Percentiles rank a stretch among this genome's conserved stretches.
These are phyloP conservation scores for Ilyonectria mors-panacis DNA, from an alignment of 2,329 filamentous ascomycete genomes.

Conservation along the genomic window DNA sequence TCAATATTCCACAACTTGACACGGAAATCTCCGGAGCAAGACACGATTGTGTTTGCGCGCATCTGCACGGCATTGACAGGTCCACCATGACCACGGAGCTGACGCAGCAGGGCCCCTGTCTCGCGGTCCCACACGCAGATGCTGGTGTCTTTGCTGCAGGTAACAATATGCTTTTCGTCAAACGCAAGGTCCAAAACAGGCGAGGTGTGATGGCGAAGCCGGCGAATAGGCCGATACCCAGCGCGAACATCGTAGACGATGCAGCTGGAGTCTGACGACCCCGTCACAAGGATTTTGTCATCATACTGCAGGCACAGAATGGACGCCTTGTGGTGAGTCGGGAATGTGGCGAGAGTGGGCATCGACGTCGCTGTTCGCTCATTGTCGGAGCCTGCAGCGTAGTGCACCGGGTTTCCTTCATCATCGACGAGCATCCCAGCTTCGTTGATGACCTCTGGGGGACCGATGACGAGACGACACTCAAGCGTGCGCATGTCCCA, in stretches of 20 bases:
- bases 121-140: conserved; percentile 95
- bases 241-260: conserved; percentile 90
- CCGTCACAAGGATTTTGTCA: conserved; percentile 91
- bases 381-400: conserved; percentile 68
- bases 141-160: conserved; percentile 94
- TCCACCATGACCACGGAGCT: conserved; percentile 87
- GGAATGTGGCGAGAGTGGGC: conserved; percentile 71
- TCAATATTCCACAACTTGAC: conserved; percentile 97
- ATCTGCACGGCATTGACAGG: conserved; percentile 98
- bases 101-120: conserved; percentile 82
- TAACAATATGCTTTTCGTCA: conserved; percentile 92
- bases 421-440: conserved; percentile 66
- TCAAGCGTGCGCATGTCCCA: conserved; percentile 94
- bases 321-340: conserved; percentile 86
- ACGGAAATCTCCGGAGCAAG: conserved; percentile 92
- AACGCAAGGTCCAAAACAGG: conserved; percentile 96
- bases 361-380: conserved; percentile 61
- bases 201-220: conserved; percentile 83
- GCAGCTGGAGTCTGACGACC: conserved; percentile 91
- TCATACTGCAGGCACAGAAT: conserved; percentile 98
- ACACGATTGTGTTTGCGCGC: conserved; percentile 92
- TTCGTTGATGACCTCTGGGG: conserved; percentile 74
- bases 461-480: conserved; percentile 89
- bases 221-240: conserved; percentile 83
- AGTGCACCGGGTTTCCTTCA: conserved; percentile 67